Base-by-base conservation (phyloP, 805 yeast genomes). In the Candida taoyuanica region DNA sequence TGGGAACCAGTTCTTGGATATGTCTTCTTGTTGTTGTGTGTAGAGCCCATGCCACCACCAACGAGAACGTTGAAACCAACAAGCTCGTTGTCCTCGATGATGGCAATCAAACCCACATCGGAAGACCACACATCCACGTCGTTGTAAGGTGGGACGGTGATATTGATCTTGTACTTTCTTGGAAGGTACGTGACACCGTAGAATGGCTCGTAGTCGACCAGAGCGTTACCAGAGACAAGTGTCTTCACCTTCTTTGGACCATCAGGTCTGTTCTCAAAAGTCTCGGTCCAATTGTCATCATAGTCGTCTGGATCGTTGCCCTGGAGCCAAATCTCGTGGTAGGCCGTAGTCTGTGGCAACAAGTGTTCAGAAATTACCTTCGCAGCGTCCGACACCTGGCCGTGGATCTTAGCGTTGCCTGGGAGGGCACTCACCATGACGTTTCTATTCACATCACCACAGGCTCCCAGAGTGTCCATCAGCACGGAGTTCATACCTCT, bases 21-120 rank as follows among this genome's bases (percentile, higher is more conserved):
- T 0, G 98, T 91, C 73, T 91, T 91, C 58, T 82, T 83, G 70
- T 91, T 91, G 73, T 89, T 91, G 63, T 91, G 98, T 12, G 98
- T 91, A 29, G 95, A 77, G 55, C 98, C 98, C 98, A 91, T 91
- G 73, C 98, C 98, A 68, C 98, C 98, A 63, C 98, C 98, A 48
- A 82, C 95, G 44, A 84, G 74, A 37, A 91, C 77, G 56, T 91
- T 91, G 72, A 77, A 91, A 40, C 98, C 98, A 43, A 71, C 59
- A 31, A 83, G 76, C 38, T 71, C 64, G 54, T 79, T 73, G 33
- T 64, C 62, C 50, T 75, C 76, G 32, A 87, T 79, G 55, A 91
- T 88, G 23, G 96, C 88, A 60, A 91, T 76, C 50, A 91, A 71
- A 50, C 98, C 98, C 51, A 91, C 78, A 65, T 91, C 98, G 60